Evolutionary conservation across 164 flowering plant species (phyloP), one percentile per base, ranked within the genome.

Genomic region (Amborella trichopoda): DNA sequence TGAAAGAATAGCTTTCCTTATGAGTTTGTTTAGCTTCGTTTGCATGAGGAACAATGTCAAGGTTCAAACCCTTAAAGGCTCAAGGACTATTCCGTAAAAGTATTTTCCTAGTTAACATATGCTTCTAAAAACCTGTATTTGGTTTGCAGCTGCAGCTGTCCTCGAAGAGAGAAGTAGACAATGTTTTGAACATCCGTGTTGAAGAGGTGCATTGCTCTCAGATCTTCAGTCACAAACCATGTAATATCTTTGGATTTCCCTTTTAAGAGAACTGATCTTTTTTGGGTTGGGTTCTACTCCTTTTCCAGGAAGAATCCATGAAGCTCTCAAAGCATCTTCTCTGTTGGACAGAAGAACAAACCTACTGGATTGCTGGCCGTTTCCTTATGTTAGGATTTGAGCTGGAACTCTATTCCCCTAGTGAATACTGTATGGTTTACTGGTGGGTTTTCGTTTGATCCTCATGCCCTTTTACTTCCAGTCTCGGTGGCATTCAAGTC

Each of bases 351-450:
- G 96, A 93, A 70, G 94, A 87, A 72, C 94, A 82, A 67, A 82
- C 86, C 3, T 88, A 78, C 55, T 88, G 96, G 99, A 77, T 93
- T 44, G 95, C 96, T 56, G 72, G 62, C 27, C 89, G 96, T 21
- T 93, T 88, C 58, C 85, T 93, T 44, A 54, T 74, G 48, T 51
- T 84, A 74, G 99, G 99, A 8, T 93, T 93, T 60, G 99, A 93
- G 47, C 56, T 93, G 58, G 99, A 85, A 28, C 87, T 93, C 24
- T 93, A 93, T 62, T 84, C 95, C n/a, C 75, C 81, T 5, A 54
- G 70, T 57, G 96, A 93, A 56, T 93, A 84, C 66, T 88, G 96
- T 78, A 93, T 93, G 99, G 86, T 85, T 6, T 88, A 93, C 60
- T 88, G 96, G 99, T 37, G 6, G n/a, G 41, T 37, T n/a, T 37